A percentile compares a stretch with the other conserved stretches of the same genome.
phyloP scores from a whole-genome alignment of 768 basidiomycete species.

The Calocybe gangraenosa region DNA sequence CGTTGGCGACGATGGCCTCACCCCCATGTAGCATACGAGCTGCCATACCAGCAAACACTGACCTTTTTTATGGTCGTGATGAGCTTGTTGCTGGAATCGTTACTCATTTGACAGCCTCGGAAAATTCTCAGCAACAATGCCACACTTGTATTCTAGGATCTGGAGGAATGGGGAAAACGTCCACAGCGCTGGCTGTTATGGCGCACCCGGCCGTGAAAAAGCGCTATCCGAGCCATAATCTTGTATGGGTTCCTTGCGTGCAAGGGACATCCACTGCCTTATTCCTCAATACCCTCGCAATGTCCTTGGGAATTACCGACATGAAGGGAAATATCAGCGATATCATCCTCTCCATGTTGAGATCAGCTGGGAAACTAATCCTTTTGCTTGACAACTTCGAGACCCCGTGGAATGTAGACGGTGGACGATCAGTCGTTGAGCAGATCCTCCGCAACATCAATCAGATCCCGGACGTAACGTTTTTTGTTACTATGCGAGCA shows the following conservation, averaged over 20 bases:
- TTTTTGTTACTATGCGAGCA: neutral
- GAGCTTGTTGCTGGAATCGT: slow-evolving; percentile 14
- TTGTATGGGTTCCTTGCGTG: slow-evolving; percentile 28
- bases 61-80: slow-evolving; percentile 19
- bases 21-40: neutral
- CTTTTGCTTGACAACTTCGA: slow-evolving; percentile 31
- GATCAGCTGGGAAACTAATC: slow-evolving; percentile 11
- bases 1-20: too few species aligned
- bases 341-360: slow-evolving; percentile 13
- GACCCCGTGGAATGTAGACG: slow-evolving; percentile 24
- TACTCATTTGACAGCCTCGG: neutral
- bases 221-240: slow-evolving; percentile 14
- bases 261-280: slow-evolving; percentile 20
- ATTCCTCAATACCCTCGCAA: slow-evolving; percentile 19
- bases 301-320: slow-evolving; percentile 14
- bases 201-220: slow-evolving; percentile 17
- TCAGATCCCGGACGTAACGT: neutral
- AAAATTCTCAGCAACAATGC: slow-evolving; percentile 8
- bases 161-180: slow-evolving; percentile 31
- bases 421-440: neutral
- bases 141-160: slow-evolving; percentile 24
- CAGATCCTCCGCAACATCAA: neutral
- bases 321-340: slow-evolving; percentile 13
- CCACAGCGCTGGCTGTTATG: slow-evolving; percentile 22
- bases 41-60: slow-evolving; percentile 12